A percentile compares a stretch with the other conserved stretches of the same genome.
These are phyloP conservation scores for Gossypium turneri DNA, from an alignment of 345 rosid genomes.

Conservation along the genomic window DNA sequence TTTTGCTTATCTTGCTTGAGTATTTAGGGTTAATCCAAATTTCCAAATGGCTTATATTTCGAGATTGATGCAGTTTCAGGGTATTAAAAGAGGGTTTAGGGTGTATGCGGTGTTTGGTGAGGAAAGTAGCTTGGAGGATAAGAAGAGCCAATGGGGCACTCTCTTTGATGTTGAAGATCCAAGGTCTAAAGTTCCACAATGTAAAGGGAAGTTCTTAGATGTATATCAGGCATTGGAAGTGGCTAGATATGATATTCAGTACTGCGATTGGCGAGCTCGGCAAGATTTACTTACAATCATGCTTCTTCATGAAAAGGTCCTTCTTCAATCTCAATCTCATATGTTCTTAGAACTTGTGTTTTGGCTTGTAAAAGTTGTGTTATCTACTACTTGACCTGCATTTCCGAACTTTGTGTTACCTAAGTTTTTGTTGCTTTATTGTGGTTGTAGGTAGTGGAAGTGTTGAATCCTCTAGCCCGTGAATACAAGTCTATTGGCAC, in stretches of 20 bases:
- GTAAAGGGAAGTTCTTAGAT: constrained; percentile 84
- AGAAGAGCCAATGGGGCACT: constrained; percentile 70
- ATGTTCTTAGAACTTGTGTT: not conserved
- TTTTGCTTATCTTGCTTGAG: not conserved
- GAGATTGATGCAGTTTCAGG: constrained; percentile 38
- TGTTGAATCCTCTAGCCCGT: constrained; percentile 90
- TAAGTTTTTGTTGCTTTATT: constrained; percentile 11
- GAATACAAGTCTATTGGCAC: constrained; percentile 92
- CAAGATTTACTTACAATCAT: constrained; percentile 92
- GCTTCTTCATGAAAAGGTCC: constrained; percentile 93
- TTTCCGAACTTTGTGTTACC: not conserved
- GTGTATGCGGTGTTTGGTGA: constrained; percentile 80
- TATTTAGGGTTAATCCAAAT: not conserved
- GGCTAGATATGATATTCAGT: constrained; percentile 87
- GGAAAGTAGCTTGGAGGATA: constrained; percentile 60
- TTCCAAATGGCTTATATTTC: not conserved
- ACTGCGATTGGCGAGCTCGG: constrained; percentile 94
- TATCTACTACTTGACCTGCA: not conserved
- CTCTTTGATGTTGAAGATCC: constrained; percentile 95
- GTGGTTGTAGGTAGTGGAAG: constrained; percentile 78
- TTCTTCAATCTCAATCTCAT: not conserved
- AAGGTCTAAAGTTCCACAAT: constrained; percentile 72
- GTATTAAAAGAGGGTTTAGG: constrained; percentile 52
- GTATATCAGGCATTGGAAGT: constrained; percentile 89
- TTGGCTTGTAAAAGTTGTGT: not conserved